Base-by-base conservation (phyloP, 257 asterid species). In the Solanum virginianum region DNA sequence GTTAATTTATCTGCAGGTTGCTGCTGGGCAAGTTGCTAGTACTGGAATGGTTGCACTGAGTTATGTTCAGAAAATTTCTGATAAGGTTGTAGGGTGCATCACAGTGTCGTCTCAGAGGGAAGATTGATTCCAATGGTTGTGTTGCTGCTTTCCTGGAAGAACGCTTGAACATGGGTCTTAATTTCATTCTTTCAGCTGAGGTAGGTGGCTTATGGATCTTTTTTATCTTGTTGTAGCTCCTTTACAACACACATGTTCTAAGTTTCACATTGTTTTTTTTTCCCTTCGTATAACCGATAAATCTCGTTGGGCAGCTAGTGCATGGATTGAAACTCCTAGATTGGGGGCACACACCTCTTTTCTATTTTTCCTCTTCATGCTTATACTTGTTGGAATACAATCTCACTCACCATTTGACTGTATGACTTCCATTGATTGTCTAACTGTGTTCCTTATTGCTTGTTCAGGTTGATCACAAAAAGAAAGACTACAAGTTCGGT, bases 11-110 rank as follows among this genome's bases (percentile, higher is more conserved):
- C 7, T 87, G 87, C 89, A 93, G 96, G 94, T 93, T 24, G 93
- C 97, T 66, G 89, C 97, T 77, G 97, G 95, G 83, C 96, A 94
- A 90, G 90, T 94, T 88, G 96, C 97, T 72, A 94, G 93, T 90
- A 92, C 97, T 87, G 96, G 95, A 70, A 89, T 91, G 91, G 92
- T 94, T 88, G 96, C 94, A 85, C 89, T 92, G 36, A 91, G 96
- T 87, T 94, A 92, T 89, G 97, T 94, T 79, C 97, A 94, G 54
- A 94, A 91, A 92, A 92, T 94, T 60, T 90, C 93, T 71, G 94
- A 91, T 2, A 92, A 92, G 94, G 94, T 90, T 53, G 84, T 54
- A n/a, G n/a, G 39, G 60, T 53, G 83, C 83, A 36, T 79, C 16
- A 7, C 72, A 80, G 87, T 85, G 87, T 49, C 87, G 87, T 80